Percentiles rank a stretch among this genome's conserved stretches.
phyloP scores from a whole-genome alignment of 768 basidiomycete species.

The Serendipita vermifera region DNA sequence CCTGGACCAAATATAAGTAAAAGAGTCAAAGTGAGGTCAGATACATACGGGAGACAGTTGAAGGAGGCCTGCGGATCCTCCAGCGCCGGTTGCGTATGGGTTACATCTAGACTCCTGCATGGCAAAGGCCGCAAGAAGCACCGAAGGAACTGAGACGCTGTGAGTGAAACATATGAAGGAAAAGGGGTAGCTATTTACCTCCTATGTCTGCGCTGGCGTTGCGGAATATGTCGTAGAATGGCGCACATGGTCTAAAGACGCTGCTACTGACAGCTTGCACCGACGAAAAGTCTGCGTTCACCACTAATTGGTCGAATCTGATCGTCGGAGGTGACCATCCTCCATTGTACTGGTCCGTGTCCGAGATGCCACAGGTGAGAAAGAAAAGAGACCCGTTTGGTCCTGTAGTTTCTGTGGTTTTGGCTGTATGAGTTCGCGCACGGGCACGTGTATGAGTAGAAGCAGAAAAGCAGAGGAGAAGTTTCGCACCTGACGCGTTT shows the following conservation, averaged over 20 bases:
- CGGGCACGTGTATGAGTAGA: too few species aligned
- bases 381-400: constrained; percentile 5
- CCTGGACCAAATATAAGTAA: neutral
- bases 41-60: neutral
- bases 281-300: constrained; percentile 1
- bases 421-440: too few species aligned
- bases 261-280: neutral
- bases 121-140: constrained; percentile 73
- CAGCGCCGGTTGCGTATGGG: constrained; percentile 50
- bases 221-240: neutral
- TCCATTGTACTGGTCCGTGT: neutral
- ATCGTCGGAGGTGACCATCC: neutral
- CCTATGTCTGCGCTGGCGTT: constrained; percentile 7
- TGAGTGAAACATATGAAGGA: too few species aligned
- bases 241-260: neutral
- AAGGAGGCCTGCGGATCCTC: constrained; percentile 60
- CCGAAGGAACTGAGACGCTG: constrained; percentile 44
- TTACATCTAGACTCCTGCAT: constrained; percentile 81
- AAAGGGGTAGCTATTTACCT: too few species aligned
- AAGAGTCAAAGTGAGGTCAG: neutral
- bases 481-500: too few species aligned
- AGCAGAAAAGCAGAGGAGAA: too few species aligned
- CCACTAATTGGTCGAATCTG: neutral
- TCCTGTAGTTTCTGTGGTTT: neutral
- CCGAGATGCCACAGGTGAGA: neutral